Conservation (phyloP, 2,329 filamentous ascomycete genomes). For the Sporothrix inflata region DNA sequence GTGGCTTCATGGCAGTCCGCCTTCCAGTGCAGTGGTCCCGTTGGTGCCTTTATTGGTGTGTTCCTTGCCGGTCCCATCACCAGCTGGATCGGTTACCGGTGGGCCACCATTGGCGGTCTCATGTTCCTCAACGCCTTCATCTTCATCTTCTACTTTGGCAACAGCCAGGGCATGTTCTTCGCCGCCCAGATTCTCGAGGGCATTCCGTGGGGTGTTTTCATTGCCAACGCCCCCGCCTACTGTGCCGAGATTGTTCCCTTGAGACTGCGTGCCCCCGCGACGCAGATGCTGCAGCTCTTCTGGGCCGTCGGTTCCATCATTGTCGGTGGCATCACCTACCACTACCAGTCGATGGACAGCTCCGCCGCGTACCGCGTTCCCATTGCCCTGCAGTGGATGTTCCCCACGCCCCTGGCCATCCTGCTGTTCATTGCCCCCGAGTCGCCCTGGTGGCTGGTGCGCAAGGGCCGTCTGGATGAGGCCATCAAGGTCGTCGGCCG, state of each 20-base stretch:
- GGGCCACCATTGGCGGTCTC: conserved; percentile 58
- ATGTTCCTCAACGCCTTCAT: conserved; percentile 63
- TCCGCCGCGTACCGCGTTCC: conserved; percentile 53
- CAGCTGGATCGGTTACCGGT: conserved; percentile 62
- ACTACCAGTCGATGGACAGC: conserved; percentile 48
- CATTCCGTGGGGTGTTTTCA: conserved; percentile 68
- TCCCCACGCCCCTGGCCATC: conserved; percentile 57
- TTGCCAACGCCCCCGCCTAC: conserved; percentile 67
- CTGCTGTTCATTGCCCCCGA: conserved; percentile 56
- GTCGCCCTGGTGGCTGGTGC: conserved; percentile 60
- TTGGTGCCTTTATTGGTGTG: conserved; percentile 64
- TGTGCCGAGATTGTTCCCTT: conserved; percentile 65
- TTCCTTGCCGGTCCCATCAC: conserved; percentile 64
- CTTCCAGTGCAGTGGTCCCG: conserved; percentile 57
- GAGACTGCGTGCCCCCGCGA: conserved; percentile 58
- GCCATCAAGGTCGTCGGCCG: conserved; percentile 53
- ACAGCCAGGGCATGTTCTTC: conserved; percentile 51
- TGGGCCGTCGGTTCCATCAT: conserved; percentile 67
- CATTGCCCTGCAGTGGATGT: conserved; percentile 62
- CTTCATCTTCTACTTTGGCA: conserved; percentile 54
- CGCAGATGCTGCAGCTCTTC: conserved; percentile 68
- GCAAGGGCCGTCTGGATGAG: conserved; percentile 51
- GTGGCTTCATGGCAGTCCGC: conserved; percentile 61
- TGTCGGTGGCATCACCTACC: conserved; percentile 59
- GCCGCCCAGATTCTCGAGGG: conserved; percentile 62